Evolutionary conservation across 148 eudicot species (phyloP).

Genomic region (Rhododendron kiyosumense): DNA sequence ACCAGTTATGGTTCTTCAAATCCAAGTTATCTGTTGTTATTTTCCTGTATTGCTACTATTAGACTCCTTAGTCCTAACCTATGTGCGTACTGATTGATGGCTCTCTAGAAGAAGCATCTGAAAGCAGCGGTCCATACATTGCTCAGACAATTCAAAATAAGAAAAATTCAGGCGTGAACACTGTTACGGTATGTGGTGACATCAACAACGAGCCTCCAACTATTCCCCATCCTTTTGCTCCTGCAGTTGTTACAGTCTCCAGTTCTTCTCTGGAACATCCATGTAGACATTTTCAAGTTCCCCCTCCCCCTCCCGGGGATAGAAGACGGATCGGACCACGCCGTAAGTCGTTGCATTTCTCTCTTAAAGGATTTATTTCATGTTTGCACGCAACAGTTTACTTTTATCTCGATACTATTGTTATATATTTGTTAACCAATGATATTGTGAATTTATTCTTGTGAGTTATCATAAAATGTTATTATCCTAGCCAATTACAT

Average conservation of each 20-base stretch:
- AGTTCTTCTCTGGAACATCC: constrained; percentile 29
- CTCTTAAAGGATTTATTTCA: background rate
- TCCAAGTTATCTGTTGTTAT: background rate
- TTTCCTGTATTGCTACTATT: background rate
- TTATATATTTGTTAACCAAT: background rate
- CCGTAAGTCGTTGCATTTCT: constrained; percentile 48
- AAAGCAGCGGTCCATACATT: constrained; percentile 25
- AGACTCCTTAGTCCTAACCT: background rate
- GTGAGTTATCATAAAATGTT: background rate
- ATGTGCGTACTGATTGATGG: constrained; percentile 12
- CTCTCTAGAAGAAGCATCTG: constrained; percentile 31
- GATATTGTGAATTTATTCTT: background rate
- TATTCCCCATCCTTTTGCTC: constrained; percentile 13
- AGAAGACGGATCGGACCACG: constrained; percentile 76
- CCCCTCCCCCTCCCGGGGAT: constrained; percentile 76
- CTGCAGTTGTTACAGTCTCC: constrained; percentile 6
- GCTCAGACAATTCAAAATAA: constrained; percentile 22
- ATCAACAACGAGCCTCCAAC: constrained; percentile 11
- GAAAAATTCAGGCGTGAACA: background rate
- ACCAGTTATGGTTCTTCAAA: background rate
- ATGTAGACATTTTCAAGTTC: constrained; percentile 46
- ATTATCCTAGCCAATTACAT: background rate
- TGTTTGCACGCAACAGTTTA: background rate
- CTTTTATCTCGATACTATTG: background rate
- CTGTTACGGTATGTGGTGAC: constrained; percentile 25